phyloP scores from a whole-genome alignment of 2,329 filamentous ascomycete genomes.

The Xylariaceae sp. region DNA sequence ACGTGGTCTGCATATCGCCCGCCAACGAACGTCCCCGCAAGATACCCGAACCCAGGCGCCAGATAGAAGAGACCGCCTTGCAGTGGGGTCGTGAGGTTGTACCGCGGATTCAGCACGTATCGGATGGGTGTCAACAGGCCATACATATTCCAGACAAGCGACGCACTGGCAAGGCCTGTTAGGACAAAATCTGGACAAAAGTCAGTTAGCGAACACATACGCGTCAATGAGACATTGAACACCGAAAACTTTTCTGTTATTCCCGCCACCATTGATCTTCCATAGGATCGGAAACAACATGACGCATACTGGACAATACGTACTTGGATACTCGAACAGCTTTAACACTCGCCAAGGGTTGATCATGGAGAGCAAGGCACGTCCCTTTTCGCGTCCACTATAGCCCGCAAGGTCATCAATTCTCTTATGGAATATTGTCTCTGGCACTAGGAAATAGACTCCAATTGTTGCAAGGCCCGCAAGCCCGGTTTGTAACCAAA shows the following conservation, averaged over 20 bases:
- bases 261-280: background rate
- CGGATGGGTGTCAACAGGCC: conserved; percentile 65
- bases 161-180: conserved; percentile 61
- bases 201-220: conserved; percentile 7
- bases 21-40: conserved; percentile 68
- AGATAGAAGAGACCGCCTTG: conserved; percentile 72
- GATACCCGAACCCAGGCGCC: conserved; percentile 69
- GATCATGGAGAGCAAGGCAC: conserved; percentile 65
- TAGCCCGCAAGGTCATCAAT: conserved; percentile 66
- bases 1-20: conserved; percentile 54
- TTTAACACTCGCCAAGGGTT: conserved; percentile 69
- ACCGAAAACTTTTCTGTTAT: background rate
- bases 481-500: conserved; percentile 76
- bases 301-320: conserved; percentile 3
- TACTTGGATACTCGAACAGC: conserved; percentile 69
- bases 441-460: conserved; percentile 70
- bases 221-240: background rate
- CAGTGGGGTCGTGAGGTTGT: conserved; percentile 65
- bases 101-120: conserved; percentile 73
- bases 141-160: conserved; percentile 77
- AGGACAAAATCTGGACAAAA: conserved; percentile 59
- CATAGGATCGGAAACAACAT: background rate
- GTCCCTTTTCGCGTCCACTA: conserved; percentile 53
- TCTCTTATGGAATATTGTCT: conserved; percentile 72
- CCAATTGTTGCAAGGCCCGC: conserved; percentile 64